Conservation (phyloP, 2,329 filamentous ascomycete genomes). For the Setomelanomma holmii region DNA sequence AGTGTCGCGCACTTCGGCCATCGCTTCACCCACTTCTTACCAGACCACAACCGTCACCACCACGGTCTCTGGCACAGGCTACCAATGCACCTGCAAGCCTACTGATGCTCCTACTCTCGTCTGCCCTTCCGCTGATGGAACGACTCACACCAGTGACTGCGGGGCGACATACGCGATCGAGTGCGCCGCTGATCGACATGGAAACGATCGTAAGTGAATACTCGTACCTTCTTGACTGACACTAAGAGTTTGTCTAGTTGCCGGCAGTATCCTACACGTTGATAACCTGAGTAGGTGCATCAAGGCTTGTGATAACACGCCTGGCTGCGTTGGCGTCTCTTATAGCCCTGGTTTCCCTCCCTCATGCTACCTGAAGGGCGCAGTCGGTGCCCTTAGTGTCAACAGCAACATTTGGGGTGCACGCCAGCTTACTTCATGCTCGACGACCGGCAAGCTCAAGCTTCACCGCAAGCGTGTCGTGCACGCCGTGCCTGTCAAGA, state of each 20-base stretch:
- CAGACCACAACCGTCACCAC: slow-evolving; percentile 17
- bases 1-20: neutral
- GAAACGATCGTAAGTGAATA: slow-evolving; percentile 23
- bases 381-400: slow-evolving; percentile 5
- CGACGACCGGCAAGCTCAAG: slow-evolving; percentile 1
- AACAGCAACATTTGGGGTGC: slow-evolving; percentile 29
- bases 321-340: slow-evolving; percentile 30
- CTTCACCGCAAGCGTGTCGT: slow-evolving; percentile 21
- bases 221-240: neutral
- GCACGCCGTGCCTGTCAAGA: neutral
- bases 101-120: neutral
- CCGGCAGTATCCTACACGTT: slow-evolving; percentile 10
- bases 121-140: slow-evolving; percentile 25
- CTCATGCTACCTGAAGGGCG: slow-evolving; percentile 36
- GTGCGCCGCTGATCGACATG: slow-evolving; percentile 31
- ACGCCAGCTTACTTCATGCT: slow-evolving; percentile 17
- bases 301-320: slow-evolving; percentile 24
- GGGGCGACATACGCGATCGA: slow-evolving; percentile 31
- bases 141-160: slow-evolving; percentile 17
- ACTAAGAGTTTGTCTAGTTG: slow-evolving; percentile 14
- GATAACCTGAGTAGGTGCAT: slow-evolving; percentile 24
- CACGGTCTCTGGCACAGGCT: slow-evolving; percentile 9
- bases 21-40: neutral
- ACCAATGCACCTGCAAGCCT: slow-evolving; percentile 18
- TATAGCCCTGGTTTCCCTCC: slow-evolving; percentile 20